Base-by-base conservation (phyloP, 202 grass and related monocot species). In the Dendrocalamus latiflorus region DNA sequence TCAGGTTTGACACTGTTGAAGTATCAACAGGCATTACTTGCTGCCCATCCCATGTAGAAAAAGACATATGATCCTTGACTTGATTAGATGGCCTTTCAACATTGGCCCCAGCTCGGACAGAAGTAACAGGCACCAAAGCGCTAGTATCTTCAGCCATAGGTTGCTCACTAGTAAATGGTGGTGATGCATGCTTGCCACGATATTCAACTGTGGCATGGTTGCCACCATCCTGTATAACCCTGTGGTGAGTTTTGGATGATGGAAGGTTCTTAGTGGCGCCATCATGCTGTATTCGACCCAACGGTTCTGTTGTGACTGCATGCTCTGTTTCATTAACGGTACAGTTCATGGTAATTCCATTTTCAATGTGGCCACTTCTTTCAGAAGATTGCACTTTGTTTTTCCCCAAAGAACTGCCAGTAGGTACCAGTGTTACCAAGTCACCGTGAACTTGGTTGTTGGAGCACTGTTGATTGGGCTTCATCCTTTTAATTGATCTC, bases 401-500 rank as follows among this genome's bases (percentile, higher is more conserved):
- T 73, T 80, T 83, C 48, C 42, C 63, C 53, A 84, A 59, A 28
- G 74, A 88, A 84, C 43, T 86, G 70, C 66, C 71, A 77, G 75
- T 68, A 81, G 79, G 62, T 78, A 82, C 65, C 43, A 38, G 51
- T 79, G 80, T 45, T 82, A 44, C 50, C 24, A 78, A 49, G 54
- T 81, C 74, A 68, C 83, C 39, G 7, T 28, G 54, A 73, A 39
- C 28, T 88, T 92, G 89, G 74, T 53, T 83, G 49, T 58, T 59
- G 9, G 73, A 49, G 21, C 57, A 24, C 24, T 83, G 82, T 36
- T 88, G 82, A 71, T 76, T 76, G 73, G 74, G 74, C 57, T 88
- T 93, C 22, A 79, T 54, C 64, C 73, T 88, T 85, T 86, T 93
- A 34, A 24, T 77, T 79, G 88, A 79, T 48, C 80, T 74, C 60